Evolutionary conservation across 2,329 filamentous ascomycete species (phyloP), one percentile per base, ranked within the genome.

Genomic region (Claviceps spartinae): DNA sequence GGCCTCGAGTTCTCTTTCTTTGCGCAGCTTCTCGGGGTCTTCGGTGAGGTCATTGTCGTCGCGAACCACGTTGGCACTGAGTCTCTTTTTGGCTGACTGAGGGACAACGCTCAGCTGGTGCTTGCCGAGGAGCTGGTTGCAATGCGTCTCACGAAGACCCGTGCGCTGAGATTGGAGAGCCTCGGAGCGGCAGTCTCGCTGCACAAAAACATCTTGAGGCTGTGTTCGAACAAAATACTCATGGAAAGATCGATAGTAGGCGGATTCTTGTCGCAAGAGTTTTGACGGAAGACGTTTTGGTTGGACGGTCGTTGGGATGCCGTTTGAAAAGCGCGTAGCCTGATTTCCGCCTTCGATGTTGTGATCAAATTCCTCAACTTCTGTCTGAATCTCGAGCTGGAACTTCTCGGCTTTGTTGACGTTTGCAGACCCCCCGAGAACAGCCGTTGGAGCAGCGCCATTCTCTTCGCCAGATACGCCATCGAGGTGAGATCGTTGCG

Each of bases 221-320:
- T 79, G 81, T 14, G 80, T 81, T 36, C 79, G 79, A 54, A 86
- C 77, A 46, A 83, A 72, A 58, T 87, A 78, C 62, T 85, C 82
- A 59, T 88, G 82, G 65, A 95, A 96, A 9, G 88, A 88, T 55
- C 86, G 84, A 70, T 89, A 91, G 68, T 95, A 96, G 5, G 90
- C 86, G 3, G 85, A 83, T 61, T 93, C 86, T 62, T 78, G 73
- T 53, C 72, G 74, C 24, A 66, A 53, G 34, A 82, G 67, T 67
- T 75, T 70, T 52, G 76, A 69, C 9, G 77, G 77, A 18, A 81
- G 68, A 38, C 67, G 68, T 59, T 72, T 73, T 24, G 76, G 74
- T 43, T 72, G 65, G 40, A 72, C 68, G 54, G 64, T 69, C 59
- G 66, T 67, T 42, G 67, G 69, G 55, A 72, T 67, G 51, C 70